Conservation (phyloP, 164 flowering plant species). For the Malania oleifera region DNA sequence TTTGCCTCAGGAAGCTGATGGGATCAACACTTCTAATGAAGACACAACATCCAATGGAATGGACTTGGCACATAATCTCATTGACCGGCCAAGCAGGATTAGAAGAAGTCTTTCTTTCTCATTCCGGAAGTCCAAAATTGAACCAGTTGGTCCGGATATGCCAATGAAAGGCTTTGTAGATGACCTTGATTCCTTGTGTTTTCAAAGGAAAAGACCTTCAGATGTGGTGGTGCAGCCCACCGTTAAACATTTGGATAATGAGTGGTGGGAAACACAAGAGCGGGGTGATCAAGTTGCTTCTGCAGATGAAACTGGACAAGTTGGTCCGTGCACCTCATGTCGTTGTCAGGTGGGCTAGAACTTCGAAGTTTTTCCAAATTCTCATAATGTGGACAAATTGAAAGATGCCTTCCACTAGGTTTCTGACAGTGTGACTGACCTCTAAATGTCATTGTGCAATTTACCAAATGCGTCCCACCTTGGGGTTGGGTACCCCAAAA, state of each 20-base stretch:
- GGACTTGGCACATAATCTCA: conserved; percentile 21
- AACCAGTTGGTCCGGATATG: conserved; percentile 39
- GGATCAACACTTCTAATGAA: conserved; percentile 29
- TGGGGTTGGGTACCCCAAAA: too few species aligned
- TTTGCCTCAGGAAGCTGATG: conserved; percentile 82
- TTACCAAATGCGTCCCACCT: too few species aligned
- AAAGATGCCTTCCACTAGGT: too few species aligned
- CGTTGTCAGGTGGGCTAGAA: conserved; percentile 74
- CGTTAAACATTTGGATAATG: conserved; percentile 35
- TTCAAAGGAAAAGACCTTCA: conserved; percentile 26
- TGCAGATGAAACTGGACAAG: conserved; percentile 74
- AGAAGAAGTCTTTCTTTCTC: conserved; percentile 41
- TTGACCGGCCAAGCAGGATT: conserved; percentile 35
- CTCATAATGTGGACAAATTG: not conserved
- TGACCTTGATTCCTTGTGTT: conserved; percentile 32
- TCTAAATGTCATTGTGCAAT: too few species aligned
- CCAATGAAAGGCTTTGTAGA: conserved; percentile 74
- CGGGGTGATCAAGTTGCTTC: conserved; percentile 58
- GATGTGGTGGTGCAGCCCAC: conserved; percentile 26
- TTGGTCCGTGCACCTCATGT: conserved; percentile 83
- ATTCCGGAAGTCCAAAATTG: conserved; percentile 56
- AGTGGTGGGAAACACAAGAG: conserved; percentile 97
- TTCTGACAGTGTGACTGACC: too few species aligned
- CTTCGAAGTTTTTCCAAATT: not conserved
- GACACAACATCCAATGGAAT: conserved; percentile 36